Percentiles rank a stretch among this genome's conserved stretches.
These are phyloP conservation scores for Trichoderma virens DNA, from an alignment of 495 filamentous ascomycete species.

Conservation along the genomic window DNA sequence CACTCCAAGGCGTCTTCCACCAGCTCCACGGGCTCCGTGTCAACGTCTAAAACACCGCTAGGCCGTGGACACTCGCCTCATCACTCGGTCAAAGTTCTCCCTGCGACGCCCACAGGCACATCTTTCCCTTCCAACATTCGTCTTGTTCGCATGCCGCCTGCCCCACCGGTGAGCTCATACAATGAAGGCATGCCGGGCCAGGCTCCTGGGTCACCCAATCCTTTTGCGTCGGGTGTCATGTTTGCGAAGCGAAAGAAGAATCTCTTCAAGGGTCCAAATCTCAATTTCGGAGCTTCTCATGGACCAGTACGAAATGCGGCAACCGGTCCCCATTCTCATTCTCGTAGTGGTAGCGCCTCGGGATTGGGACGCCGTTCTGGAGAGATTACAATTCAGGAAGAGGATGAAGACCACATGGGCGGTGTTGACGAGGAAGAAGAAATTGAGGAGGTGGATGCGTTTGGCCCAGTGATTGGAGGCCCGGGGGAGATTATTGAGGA, in stretches of 20 bases:
- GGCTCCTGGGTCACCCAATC: slow-evolving; percentile 33
- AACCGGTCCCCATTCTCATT: slow-evolving; percentile 30
- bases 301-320: slow-evolving; percentile 20
- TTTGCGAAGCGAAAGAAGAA: slow-evolving; percentile 89
- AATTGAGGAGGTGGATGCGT: slow-evolving; percentile 59
- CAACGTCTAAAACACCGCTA: slow-evolving; percentile 55
- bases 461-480: slow-evolving; percentile 41
- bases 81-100: slow-evolving; percentile 86
- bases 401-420: slow-evolving; percentile 59
- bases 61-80: slow-evolving; percentile 66
- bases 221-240: slow-evolving; percentile 48
- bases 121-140: slow-evolving; percentile 84
- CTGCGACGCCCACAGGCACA: slow-evolving; percentile 74
- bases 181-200: slow-evolving; percentile 41
- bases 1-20: slow-evolving; percentile 94
- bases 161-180: slow-evolving; percentile 32
- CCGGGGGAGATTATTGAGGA: slow-evolving; percentile 48
- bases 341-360: slow-evolving; percentile 45
- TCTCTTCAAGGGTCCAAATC: slow-evolving; percentile 81
- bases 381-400: slow-evolving; percentile 75
- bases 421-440: slow-evolving; percentile 23
- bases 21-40: slow-evolving; percentile 70
- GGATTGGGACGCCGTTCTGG: slow-evolving; percentile 49
- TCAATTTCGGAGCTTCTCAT: slow-evolving; percentile 34
- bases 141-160: slow-evolving; percentile 54